phyloP scores from a whole-genome alignment of 176 grass and related monocot genomes.

The Juncus inflexus region DNA sequence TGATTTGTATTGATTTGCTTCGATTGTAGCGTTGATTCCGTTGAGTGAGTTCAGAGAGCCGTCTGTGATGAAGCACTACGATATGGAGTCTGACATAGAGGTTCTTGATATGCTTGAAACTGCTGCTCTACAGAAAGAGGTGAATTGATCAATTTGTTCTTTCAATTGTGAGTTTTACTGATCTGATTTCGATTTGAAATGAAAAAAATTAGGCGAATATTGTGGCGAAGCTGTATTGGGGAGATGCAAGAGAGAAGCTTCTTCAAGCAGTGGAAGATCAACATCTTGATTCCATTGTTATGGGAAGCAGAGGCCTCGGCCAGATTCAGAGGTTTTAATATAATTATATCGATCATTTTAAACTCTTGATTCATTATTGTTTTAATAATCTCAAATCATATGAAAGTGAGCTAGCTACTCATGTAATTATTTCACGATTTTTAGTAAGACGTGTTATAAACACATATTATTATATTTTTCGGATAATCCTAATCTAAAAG shows the following conservation, averaged over 20 bases:
- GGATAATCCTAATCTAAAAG: too few relatives aligned
- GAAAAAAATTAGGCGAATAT: constrained; percentile 42
- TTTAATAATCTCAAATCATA: too few relatives aligned
- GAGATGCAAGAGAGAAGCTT: constrained; percentile 90
- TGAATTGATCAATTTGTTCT: constrained; percentile 21
- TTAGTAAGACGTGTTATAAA: too few relatives aligned
- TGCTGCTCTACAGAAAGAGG: constrained; percentile 60
- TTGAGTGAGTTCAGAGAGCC: constrained; percentile 71
- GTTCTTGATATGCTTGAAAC: constrained; percentile 85
- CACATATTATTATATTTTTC: too few relatives aligned
- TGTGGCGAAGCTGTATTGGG: constrained; percentile 82
- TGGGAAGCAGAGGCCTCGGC: constrained; percentile 85
- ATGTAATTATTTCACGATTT: background rate
- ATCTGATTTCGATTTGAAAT: constrained; percentile 14
- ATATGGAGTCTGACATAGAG: constrained; percentile 46
- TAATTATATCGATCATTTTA: too few relatives aligned
- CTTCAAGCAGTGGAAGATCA: constrained; percentile 60
- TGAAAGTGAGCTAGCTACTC: too few relatives aligned
- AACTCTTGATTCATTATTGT: too few relatives aligned
- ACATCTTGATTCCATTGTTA: constrained; percentile 62
- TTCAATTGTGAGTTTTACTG: background rate
- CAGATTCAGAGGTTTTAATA: constrained; percentile 55
- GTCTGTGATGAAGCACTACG: constrained; percentile 56
- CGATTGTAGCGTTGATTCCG: constrained; percentile 60
- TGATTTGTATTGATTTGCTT: background rate